Percentiles rank a stretch among this genome's conserved stretches.
phyloP scores from a whole-genome alignment of 441 rosid genomes.

The Adansonia rubrostipa region DNA sequence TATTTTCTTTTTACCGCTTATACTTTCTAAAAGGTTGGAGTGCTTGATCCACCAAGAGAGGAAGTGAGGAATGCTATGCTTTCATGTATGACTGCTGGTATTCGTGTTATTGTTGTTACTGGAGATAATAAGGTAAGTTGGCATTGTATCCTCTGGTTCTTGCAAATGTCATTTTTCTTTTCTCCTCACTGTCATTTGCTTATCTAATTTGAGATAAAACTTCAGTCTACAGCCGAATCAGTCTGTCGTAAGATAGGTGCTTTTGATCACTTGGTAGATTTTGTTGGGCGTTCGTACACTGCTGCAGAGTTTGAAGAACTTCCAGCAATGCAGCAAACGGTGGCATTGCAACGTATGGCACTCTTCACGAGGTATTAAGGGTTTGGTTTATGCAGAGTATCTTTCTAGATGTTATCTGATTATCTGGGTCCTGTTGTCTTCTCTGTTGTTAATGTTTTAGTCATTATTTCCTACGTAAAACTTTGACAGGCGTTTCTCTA shows the following conservation, averaged over 20 bases:
- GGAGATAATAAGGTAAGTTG: conserved; percentile 94
- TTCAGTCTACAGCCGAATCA: conserved; percentile 98
- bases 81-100: conserved; percentile 98
- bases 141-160: conserved; percentile 23
- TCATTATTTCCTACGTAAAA: conserved; percentile 14
- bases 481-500: conserved; percentile 32
- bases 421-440: conserved; percentile 12
- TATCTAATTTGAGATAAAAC: conserved; percentile 39
- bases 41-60: conserved; percentile 99
- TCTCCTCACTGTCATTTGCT: conserved; percentile 26
- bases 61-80: conserved; percentile 98
- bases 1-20: conserved; percentile 16
- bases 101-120: conserved; percentile 98
- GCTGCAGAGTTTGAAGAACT: conserved; percentile 97
- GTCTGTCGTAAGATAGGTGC: conserved; percentile 96
- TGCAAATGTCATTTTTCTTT: conserved; percentile 21
- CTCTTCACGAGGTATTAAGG: conserved; percentile 77
- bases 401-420: conserved; percentile 16
- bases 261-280: conserved; percentile 86
- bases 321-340: conserved; percentile 83
- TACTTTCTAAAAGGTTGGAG: conserved; percentile 74
- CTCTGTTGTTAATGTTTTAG: conserved; percentile 8
- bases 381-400: conserved; percentile 15
- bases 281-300: conserved; percentile 78
- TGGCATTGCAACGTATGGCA: conserved; percentile 89